Base-by-base conservation (phyloP, 352 stramenopile species). In the Achlya hypogyna region DNA sequence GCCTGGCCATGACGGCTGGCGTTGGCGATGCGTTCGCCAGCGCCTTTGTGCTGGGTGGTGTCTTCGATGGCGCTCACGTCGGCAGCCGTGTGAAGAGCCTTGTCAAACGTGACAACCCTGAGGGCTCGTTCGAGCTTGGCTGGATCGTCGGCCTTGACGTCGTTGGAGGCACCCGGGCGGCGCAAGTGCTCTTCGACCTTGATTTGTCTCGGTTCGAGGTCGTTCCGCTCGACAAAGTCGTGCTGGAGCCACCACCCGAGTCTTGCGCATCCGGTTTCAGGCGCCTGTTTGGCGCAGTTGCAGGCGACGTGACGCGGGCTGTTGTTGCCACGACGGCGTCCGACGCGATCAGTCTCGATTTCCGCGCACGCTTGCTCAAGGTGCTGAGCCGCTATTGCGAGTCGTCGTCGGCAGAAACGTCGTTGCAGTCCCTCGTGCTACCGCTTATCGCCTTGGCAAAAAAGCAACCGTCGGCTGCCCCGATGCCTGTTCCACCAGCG, bases 111-210 rank as follows among this genome's bases (percentile, higher is more conserved):
- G 81, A 91, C 29, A 77, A 72, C 1, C 89, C 25, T 16, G 49
- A 87, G 63, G 82, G 88, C 29, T 79, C 84, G 14, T 75, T 88
- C 25, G 84, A 93, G 59, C 87, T 73, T 0, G 84, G 84, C 4
- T 89, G 80, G 65, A 38, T 91, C 12, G 69, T 89, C 8, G 73
- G 84, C 10, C 80, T 86, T 43, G 65, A 70, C 10, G 58, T 86
- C 27, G 76, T 79, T 34, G 71, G 74, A 52, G 74, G 72, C 10
- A 27, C 32, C 0, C 78, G 82, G n/a, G 74, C 69, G 4, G 82
- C 79, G 2, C 73, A 78, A 20, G 67, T 93, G 31, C 74, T 90
- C 0, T 88, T 91, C 28, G 84, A 91, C 31, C 87, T 81, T 31
- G 79, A 90, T 51, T 71, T 69, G 40, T 68, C 72, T 4, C 72